These are phyloP conservation scores for Kodamaea fukazawae DNA, from an alignment of 805 yeast genomes.

Conservation along the genomic window DNA sequence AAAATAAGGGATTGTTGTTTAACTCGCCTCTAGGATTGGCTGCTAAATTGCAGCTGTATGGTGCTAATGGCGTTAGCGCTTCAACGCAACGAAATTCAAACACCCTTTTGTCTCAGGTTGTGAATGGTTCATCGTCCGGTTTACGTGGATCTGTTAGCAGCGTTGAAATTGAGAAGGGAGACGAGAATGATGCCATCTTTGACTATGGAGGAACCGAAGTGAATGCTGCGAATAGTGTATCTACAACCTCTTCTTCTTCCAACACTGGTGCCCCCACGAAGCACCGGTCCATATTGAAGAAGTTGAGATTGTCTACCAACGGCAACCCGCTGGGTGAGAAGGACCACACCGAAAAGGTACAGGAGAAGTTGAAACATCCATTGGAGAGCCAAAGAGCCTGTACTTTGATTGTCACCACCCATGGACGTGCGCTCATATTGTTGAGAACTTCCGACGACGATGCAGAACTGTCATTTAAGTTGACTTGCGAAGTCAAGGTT, in stretches of 20 bases:
- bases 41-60: slow-evolving; percentile 19
- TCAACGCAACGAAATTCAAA: slow-evolving; percentile 18
- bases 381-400: slow-evolving; percentile 44
- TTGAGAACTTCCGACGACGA: slow-evolving; percentile 39
- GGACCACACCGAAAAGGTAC: slow-evolving; percentile 9
- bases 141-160: slow-evolving; percentile 16
- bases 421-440: slow-evolving; percentile 62
- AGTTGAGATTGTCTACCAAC: slow-evolving; percentile 17
- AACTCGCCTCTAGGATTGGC: slow-evolving; percentile 54
- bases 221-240: background rate
- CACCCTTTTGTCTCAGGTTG: slow-evolving; percentile 39
- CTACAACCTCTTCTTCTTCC: background rate
- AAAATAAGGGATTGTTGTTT: slow-evolving; percentile 52
- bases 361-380: slow-evolving; percentile 11
- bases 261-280: slow-evolving; percentile 1
- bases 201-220: slow-evolving; percentile 36
- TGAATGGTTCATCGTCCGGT: slow-evolving; percentile 30
- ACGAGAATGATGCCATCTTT: slow-evolving; percentile 62
- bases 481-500: slow-evolving; percentile 54
- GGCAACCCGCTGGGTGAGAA: slow-evolving; percentile 11
- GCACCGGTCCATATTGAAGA: slow-evolving; percentile 22
- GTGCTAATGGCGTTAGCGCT: slow-evolving; percentile 4
- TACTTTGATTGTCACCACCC: slow-evolving; percentile 55
- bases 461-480: slow-evolving; percentile 30
- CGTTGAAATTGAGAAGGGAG: slow-evolving; percentile 42